Base-by-base conservation (phyloP, 2,329 filamentous ascomycete species). In the Trichoderma gracile region DNA sequence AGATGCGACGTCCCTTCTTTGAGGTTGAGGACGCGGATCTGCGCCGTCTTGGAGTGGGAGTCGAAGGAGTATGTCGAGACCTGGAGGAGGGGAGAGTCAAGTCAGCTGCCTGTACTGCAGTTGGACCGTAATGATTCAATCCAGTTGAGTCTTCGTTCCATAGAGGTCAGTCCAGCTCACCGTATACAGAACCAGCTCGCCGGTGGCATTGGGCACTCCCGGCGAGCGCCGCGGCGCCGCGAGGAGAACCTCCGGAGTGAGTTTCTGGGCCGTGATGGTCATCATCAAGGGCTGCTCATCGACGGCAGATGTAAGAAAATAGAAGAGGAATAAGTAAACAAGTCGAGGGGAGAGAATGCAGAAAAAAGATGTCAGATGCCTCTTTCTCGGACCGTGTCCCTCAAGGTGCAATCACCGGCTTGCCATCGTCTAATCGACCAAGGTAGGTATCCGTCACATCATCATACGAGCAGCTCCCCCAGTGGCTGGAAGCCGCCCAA, bases 31-130 rank as follows among this genome's bases (percentile, higher is more conserved):
- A 94, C 76, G 19, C 88, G 85, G 69, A 90, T 88, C 78, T 93
- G 88, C 66, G 80, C 82, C 5, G 82, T 84, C 73, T 89, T 89
- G 53, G 82, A 81, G 73, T 96, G 92, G 0, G 85, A 82, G 45
- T 89, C 82, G 75, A 97, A 97, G 5, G 87, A 93, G 76, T 96
- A 97, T 1, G 88, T 86, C 0, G 89, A 91, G 17, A 87, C 80
- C 75, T 88, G 74, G 60, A 30, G 5, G n/a, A 54, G 43, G 19
- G 7, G 53, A 14, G 27, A 3, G 49, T 52, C 46, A 65, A 64
- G 49, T 47, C n/a, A 57, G 54, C n/a, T 54, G n/a, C 12, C n/a
- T 56, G 7, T 2, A 3, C 33, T 38, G 14, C 3, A 38, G 14
- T 38, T 38, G 19, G n/a, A 3, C 5, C 19, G 17, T 21, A 9